Evolutionary conservation across 139 green algal species (phyloP).

Genomic region (Chlorella sp.): DNA sequence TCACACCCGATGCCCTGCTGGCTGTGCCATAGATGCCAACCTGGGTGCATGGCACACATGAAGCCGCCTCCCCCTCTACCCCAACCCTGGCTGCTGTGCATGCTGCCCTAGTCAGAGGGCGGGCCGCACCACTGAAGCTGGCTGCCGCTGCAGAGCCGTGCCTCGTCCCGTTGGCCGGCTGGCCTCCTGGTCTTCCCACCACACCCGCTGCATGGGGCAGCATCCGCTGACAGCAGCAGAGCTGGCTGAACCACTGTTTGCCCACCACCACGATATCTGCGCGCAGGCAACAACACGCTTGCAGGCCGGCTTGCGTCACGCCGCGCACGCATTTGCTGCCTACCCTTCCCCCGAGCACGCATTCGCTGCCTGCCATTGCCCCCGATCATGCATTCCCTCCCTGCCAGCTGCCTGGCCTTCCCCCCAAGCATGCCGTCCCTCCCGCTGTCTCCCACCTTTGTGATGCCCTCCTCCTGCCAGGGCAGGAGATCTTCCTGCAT

Average conservation of each 20-base stretch:
- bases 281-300: not conserved
- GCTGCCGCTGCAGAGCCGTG: no score
- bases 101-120: no score
- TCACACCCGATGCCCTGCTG: not conserved
- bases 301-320: not conserved
- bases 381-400: not conserved
- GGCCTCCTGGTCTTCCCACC: no score
- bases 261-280: no score
- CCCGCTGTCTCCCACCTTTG: not conserved
- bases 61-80: no score
- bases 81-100: no score
- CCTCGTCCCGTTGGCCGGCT: no score
- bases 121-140: no score
- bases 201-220: no score
- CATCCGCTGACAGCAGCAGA: no score
- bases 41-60: not conserved
- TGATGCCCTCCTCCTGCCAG: conserved; percentile 44
- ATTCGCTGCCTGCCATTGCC: not conserved
- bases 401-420: not conserved
- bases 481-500: conserved; percentile 41
- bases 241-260: no score
- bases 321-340: not conserved
- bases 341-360: no score
- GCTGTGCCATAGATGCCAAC: not conserved
- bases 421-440: not conserved